Evolutionary conservation across 768 basidiomycete species (phyloP).

Genomic region (Panus rudis): DNA sequence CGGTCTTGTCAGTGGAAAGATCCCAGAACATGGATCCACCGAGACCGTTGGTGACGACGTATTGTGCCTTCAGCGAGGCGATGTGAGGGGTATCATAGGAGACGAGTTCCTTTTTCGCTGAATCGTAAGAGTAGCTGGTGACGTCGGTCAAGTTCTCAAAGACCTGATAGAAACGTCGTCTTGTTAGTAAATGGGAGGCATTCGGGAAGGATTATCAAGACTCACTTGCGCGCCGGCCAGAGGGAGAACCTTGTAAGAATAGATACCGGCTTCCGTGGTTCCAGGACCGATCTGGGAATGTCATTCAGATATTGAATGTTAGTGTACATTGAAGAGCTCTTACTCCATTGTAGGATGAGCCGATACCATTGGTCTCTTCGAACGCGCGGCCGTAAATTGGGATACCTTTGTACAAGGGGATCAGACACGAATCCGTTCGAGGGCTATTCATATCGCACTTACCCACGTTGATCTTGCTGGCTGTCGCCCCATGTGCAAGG

Average conservation of each 20-base stretch:
- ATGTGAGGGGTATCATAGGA: slow-evolving; percentile 74
- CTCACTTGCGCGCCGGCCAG: slow-evolving; percentile 27
- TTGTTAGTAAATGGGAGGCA: too few relatives aligned
- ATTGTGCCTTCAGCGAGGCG: slow-evolving; percentile 58
- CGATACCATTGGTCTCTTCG: slow-evolving; percentile 60
- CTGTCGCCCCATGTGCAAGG: slow-evolving; percentile 50
- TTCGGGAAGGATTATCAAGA: background rate
- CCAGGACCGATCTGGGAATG: slow-evolving; percentile 57
- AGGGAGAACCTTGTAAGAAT: slow-evolving; percentile 72
- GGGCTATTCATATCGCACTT: slow-evolving; percentile 4
- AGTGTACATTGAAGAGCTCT: slow-evolving; percentile 11
- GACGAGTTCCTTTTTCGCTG: slow-evolving; percentile 57
- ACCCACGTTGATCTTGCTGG: slow-evolving; percentile 65
- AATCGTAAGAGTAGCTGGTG: slow-evolving; percentile 74
- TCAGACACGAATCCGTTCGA: background rate
- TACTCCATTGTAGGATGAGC: slow-evolving; percentile 61
- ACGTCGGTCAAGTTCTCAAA: slow-evolving; percentile 63
- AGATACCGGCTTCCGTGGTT: slow-evolving; percentile 62
- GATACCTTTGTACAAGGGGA: slow-evolving; percentile 41
- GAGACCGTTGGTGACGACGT: slow-evolving; percentile 52
- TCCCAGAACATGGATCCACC: slow-evolving; percentile 76
- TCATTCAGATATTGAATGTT: background rate
- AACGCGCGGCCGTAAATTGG: slow-evolving; percentile 80
- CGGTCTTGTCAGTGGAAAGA: slow-evolving; percentile 55
- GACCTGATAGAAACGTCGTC: slow-evolving; percentile 30